These are phyloP conservation scores for Mrakia blollopis DNA, from an alignment of 768 basidiomycete species.

Conservation along the genomic window DNA sequence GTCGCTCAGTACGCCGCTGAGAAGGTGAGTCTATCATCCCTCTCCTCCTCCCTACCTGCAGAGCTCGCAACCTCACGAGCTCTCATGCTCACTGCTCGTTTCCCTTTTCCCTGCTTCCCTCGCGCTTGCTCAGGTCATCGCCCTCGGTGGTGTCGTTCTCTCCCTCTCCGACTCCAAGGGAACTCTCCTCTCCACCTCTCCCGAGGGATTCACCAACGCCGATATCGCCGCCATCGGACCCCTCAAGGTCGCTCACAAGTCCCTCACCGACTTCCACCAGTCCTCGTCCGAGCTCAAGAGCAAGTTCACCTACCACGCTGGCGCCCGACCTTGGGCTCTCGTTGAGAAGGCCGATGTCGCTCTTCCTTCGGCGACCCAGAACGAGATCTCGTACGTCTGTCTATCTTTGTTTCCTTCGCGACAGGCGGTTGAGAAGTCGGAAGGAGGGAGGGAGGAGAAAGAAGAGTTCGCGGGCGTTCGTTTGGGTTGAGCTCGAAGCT, in stretches of 20 bases:
- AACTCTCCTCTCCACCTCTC: constrained; percentile 52
- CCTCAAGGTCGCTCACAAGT: constrained; percentile 50
- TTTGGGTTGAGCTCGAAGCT: not conserved
- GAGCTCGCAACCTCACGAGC: not conserved
- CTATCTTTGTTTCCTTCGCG: not conserved
- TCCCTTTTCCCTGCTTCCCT: too few species aligned
- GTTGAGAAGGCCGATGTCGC: constrained; percentile 61
- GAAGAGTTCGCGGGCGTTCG: not conserved
- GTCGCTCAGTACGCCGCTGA: constrained; percentile 66
- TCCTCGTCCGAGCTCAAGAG: constrained; percentile 42
- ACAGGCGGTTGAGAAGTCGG: not conserved
- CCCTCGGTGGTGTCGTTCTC: constrained; percentile 65
- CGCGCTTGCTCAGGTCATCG: constrained; percentile 57
- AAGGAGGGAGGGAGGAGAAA: not conserved
- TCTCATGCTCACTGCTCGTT: not conserved
- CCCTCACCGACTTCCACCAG: constrained; percentile 30
- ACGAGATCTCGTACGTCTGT: constrained; percentile 53
- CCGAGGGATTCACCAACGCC: constrained; percentile 57
- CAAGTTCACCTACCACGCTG: constrained; percentile 45
- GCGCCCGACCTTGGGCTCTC: constrained; percentile 64
- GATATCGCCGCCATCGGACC: constrained; percentile 54
- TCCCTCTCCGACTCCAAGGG: constrained; percentile 73
- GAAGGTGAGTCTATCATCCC: not conserved
- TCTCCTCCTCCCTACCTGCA: not conserved
- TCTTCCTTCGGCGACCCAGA: constrained; percentile 67